Evolutionary conservation across 164 flowering plant genomes (phyloP).

Genomic region (Houttuynia cordata): DNA sequence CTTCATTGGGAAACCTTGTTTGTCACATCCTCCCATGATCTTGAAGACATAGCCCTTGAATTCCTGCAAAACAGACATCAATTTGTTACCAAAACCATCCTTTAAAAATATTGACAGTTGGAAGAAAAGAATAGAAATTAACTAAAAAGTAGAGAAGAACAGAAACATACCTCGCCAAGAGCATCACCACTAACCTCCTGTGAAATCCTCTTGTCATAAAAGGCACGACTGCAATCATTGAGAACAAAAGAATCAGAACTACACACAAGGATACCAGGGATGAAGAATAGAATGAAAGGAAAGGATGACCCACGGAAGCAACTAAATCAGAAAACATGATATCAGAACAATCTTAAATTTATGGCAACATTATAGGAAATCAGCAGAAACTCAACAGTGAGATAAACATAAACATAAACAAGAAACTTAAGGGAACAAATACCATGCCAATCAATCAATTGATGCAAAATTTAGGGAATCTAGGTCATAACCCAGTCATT

Average conservation of each 20-base stretch:
- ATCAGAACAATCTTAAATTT: too few relatives aligned
- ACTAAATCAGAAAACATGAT: neutral
- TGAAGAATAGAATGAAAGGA: neutral
- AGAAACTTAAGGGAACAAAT: too few relatives aligned
- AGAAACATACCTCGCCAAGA: conserved; percentile 40
- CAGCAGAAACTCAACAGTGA: neutral
- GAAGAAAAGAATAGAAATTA: too few relatives aligned
- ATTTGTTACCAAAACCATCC: too few relatives aligned
- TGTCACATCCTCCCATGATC: conserved; percentile 62
- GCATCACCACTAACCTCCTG: conserved; percentile 44
- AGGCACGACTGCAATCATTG: conserved; percentile 19
- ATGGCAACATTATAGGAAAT: too few relatives aligned
- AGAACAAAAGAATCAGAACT: neutral
- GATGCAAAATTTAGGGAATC: too few relatives aligned
- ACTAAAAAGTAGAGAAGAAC: too few relatives aligned
- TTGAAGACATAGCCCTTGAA: conserved; percentile 54
- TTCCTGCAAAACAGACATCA: conserved; percentile 21
- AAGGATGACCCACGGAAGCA: neutral
- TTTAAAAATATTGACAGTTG: too few relatives aligned
- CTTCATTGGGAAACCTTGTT: conserved; percentile 67
- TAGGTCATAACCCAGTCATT: too few relatives aligned
- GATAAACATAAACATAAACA: too few relatives aligned
- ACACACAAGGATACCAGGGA: neutral
- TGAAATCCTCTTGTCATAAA: conserved; percentile 33
- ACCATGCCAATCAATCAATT: too few relatives aligned